A percentile compares a stretch with the other conserved stretches of the same genome.
Evolutionary conservation across 73 alveolate species (phyloP).

Genomic region (Paramecium pentaurelia): DNA sequence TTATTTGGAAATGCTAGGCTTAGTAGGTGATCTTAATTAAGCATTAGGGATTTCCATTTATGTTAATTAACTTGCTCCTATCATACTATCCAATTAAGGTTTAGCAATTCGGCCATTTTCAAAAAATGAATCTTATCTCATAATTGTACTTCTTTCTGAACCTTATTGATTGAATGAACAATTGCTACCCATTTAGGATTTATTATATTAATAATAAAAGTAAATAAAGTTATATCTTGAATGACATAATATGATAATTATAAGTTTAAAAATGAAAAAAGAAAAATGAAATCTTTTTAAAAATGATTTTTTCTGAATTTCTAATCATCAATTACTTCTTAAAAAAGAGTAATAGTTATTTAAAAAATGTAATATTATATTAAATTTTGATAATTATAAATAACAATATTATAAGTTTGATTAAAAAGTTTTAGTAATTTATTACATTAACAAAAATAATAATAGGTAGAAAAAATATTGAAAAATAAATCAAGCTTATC

Average conservation of each 20-base stretch:
- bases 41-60: neutral
- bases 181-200: neutral
- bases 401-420: neutral
- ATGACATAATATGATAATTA: neutral
- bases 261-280: neutral
- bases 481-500: neutral
- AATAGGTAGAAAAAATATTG: neutral
- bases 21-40: neutral
- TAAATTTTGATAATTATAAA: neutral
- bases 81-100: neutral
- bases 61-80: neutral
- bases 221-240: neutral
- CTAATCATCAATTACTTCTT: neutral
- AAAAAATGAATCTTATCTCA: neutral
- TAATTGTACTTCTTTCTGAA: neutral
- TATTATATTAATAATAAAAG: neutral
- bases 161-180: neutral
- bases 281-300: neutral
- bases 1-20: neutral
- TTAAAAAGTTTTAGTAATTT: neutral
- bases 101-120: neutral
- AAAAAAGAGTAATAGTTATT: neutral
- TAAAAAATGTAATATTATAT: neutral
- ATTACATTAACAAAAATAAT: neutral
- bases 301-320: neutral